These are phyloP conservation scores for Calonectria henricotiae DNA, from an alignment of 2,329 filamentous ascomycete species.

Conservation along the genomic window DNA sequence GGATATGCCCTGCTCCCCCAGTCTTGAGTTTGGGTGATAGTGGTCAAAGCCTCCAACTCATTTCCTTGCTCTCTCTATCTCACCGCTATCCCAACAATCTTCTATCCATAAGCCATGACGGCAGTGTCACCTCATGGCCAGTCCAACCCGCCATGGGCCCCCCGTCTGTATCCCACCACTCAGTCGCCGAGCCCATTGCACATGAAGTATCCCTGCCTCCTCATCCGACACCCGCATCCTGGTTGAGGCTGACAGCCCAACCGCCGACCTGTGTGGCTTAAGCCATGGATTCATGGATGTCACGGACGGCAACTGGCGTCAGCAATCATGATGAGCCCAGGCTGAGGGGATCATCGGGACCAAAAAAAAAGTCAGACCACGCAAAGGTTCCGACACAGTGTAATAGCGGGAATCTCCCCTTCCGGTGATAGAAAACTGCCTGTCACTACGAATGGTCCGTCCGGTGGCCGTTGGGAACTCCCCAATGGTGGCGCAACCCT, in stretches of 20 bases:
- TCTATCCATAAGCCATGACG: conserved; percentile 20
- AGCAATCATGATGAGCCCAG: conserved; percentile 21
- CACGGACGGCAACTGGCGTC: conserved; percentile 27
- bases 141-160: not conserved
- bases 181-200: conserved; percentile 35
- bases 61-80: conserved; percentile 22
- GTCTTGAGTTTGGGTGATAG: conserved; percentile 23
- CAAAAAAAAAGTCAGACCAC: not conserved
- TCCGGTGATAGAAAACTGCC: not conserved
- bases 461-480: not conserved
- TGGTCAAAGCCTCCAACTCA: conserved; percentile 23
- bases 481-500: conserved; percentile 2
- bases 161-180: conserved; percentile 33
- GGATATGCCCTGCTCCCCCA: conserved; percentile 1
- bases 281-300: conserved; percentile 34
- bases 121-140: conserved; percentile 12
- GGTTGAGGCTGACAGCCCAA: conserved; percentile 30
- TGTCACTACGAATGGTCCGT: not conserved
- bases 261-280: conserved; percentile 31
- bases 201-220: conserved; percentile 32
- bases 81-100: conserved; percentile 26
- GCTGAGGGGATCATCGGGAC: not conserved
- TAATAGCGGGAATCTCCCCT: not conserved
- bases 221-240: conserved; percentile 24
- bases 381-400: conserved; percentile 1